Percentiles rank a stretch among this genome's conserved stretches.
phyloP scores from a whole-genome alignment of 148 eudicot genomes.

The Dysphania ambrosioides region DNA sequence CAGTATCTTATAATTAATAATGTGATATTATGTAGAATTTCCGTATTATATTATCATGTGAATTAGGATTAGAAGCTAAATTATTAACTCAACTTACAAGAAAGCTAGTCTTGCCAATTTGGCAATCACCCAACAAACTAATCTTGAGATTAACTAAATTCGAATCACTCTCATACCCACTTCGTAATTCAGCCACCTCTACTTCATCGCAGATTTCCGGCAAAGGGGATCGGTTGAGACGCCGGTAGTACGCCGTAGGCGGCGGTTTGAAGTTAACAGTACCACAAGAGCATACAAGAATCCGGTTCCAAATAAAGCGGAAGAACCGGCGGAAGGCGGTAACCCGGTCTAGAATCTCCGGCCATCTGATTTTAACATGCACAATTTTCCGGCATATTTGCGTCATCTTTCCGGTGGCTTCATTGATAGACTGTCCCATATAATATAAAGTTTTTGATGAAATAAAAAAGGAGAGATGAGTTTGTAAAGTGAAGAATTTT shows the following conservation, averaged over 20 bases:
- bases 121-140: slow-evolving; percentile 67
- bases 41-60: no score
- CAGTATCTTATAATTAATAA: no score
- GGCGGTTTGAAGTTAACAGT: slow-evolving; percentile 12
- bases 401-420: slow-evolving; percentile 61
- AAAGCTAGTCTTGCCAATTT: slow-evolving; percentile 78
- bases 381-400: slow-evolving; percentile 57
- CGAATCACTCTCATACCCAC: slow-evolving; percentile 61
- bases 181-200: slow-evolving; percentile 20
- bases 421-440: slow-evolving; percentile 32
- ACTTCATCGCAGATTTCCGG: slow-evolving; percentile 28
- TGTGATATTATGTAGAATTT: no score
- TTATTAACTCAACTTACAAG: no score
- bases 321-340: slow-evolving; percentile 42
- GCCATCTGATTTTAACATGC: slow-evolving; percentile 42
- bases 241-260: slow-evolving; percentile 31
- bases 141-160: slow-evolving; percentile 77
- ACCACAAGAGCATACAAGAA: slow-evolving; percentile 46
- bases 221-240: slow-evolving; percentile 26
- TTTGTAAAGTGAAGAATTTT: neutral
- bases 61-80: no score
- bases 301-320: slow-evolving; percentile 51
- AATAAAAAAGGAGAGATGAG: neutral
- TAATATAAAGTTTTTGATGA: neutral
- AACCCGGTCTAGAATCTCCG: slow-evolving; percentile 28